Conservation (phyloP, 73 alveolate species). For the Effrenium voratum region DNA sequence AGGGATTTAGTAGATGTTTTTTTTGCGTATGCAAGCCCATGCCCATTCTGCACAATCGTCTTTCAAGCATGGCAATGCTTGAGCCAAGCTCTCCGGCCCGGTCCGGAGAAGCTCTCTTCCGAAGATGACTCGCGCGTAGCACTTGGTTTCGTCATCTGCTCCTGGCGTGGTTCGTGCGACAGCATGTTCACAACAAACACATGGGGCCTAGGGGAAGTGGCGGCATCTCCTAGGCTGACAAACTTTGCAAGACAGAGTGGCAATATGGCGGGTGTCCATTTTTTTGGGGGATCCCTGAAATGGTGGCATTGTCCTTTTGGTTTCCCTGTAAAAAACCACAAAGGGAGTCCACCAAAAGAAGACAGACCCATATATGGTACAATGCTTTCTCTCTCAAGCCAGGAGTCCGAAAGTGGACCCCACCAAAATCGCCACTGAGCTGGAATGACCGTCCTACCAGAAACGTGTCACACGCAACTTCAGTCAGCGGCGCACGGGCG, state of each 20-base stretch:
- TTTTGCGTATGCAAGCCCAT: no score
- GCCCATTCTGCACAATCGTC: no score
- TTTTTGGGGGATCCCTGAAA: background rate
- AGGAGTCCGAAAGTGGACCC: constrained; percentile 45
- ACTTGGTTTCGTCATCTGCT: constrained; percentile 37
- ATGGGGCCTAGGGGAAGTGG: constrained; percentile 52
- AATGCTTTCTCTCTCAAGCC: no score
- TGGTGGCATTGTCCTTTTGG: no score
- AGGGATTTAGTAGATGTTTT: no score
- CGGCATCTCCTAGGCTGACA: constrained; percentile 36
- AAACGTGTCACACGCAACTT: background rate
- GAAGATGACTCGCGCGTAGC: constrained; percentile 63
- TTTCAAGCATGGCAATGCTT: no score
- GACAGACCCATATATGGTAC: no score
- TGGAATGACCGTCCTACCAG: constrained; percentile 5
- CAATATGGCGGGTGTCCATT: background rate
- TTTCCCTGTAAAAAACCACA: no score
- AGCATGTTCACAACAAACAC: background rate
- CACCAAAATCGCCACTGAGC: constrained; percentile 89
- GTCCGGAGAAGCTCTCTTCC: constrained; percentile 83
- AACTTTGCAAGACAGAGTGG: background rate
- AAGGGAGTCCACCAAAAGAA: no score
- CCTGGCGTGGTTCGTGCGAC: background rate
- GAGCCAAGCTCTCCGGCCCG: constrained; percentile 9
- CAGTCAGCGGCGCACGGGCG: no score